Base-by-base conservation (phyloP, 148 eudicot genomes). In the Vaccinium corymbosum region DNA sequence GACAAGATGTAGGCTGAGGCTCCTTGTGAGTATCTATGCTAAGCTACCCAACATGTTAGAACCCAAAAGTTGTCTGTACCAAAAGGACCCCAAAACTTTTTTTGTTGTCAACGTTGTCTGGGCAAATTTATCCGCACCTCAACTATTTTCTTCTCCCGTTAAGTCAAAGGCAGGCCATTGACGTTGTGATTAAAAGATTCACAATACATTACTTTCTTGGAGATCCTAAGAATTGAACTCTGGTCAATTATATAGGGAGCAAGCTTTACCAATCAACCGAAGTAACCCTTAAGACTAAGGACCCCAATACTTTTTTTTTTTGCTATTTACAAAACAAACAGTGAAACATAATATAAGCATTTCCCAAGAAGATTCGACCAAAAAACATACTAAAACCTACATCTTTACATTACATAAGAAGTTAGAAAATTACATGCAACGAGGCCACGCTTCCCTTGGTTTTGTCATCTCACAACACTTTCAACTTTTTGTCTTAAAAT, bases 361-460 rank as follows among this genome's bases (percentile, higher is more conserved):
- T 83, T 29, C 78, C 86, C 84, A 10, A 76, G 78, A 84, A 76
- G 66, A 68, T 66, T 81, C 55, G 77, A 81, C 83, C 49, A 25
- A 64, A 84, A 48, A 78, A 50, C 27, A 25, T 10, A 27, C 6
- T 25, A 66, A 73, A 68, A 1, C 51, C 8, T n/a, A 17, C 62
- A 82, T 46, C 64, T 25, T 71, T 15, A n/a, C 32, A 61, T 55
- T 29, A 42, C 57, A 72, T 46, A 73, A 55, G 59, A 81, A 25
- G 75, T 52, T 82, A 81, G 61, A 57, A 78, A 76, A 53, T 84
- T 84, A 72, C 86, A 71, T 35, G 53, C 84, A 66, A n/a, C 88
- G 66, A 87, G 81, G 88, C 82, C 87, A 88, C 81, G 87, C 87
- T 80, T 79, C 15, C 74, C 85, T 83, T 78, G 75, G 64, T 50